Evolutionary conservation across 1,139 yeast genomes (phyloP), one percentile per base, ranked within the genome.

Genomic region (Geotrichum cucujoidarum): DNA sequence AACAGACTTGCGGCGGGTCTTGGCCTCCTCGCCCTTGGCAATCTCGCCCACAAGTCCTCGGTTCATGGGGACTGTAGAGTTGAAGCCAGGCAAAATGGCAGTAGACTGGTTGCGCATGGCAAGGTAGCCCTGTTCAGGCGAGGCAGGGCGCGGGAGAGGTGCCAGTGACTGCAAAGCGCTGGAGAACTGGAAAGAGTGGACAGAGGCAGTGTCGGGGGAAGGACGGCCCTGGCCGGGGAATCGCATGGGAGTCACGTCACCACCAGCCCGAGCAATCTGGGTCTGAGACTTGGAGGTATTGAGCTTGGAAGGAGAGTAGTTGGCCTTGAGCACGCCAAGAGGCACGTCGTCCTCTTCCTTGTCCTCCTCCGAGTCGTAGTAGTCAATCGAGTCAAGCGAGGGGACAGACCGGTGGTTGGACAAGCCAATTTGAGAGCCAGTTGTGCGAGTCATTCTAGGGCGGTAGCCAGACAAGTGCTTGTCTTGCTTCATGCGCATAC

Each of bases 311-410:
- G 73, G 73, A 56, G 68, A 66, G 10, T 69, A 69, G 50, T 69
- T 71, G 1, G 71, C 72, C 49, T 66, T 67, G 33, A 70, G 54
- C 46, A 69, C 65, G 5, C 69, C 72, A 22, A 69, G 56, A 1
- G 73, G 73, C 10, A 70, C 67, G 43, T 69, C 70, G 41, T 70
- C 73, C 50, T 66, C 61, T 31, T 69, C 72, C 50, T 66, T 61
- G 32, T 69, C 72, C 16, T 65, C 66, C 16, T 62, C 67, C 13
- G 61, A 65, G 21, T 53, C 59, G 5, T 54, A 61, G 14, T 55
- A 55, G 4, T 45, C 55, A 18, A 47, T 52, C 39, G 29, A 34
- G 41, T 18, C 20, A 40, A 35, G 20, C 7, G 38, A 20, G 4
- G 38, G 38, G 11, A 35, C 17, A 5, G 38, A 35, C 14, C 14